phyloP scores from a whole-genome alignment of 2,329 filamentous ascomycete genomes.

The Phialophora expanda region DNA sequence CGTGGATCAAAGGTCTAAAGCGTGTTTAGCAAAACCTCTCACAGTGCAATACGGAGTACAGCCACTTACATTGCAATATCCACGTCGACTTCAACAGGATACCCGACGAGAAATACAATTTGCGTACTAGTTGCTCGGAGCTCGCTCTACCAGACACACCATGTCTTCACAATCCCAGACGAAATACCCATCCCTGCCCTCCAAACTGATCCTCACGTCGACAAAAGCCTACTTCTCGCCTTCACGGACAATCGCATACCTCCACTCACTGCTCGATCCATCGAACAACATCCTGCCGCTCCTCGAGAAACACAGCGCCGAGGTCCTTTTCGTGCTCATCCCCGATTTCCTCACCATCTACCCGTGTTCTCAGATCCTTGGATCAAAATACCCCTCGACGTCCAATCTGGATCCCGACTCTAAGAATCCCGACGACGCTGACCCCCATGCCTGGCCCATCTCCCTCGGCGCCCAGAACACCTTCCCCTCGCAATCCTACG shows the following conservation, averaged over 20 bases:
- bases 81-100: background rate
- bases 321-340: slow-evolving; percentile 75
- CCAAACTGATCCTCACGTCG: slow-evolving; percentile 73
- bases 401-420: slow-evolving; percentile 46
- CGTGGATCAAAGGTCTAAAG: background rate
- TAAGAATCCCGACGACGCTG: slow-evolving; percentile 38
- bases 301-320: slow-evolving; percentile 46
- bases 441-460: slow-evolving; percentile 54
- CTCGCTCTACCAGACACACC: background rate
- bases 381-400: slow-evolving; percentile 30
- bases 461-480: slow-evolving; percentile 77
- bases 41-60: no score
- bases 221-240: slow-evolving; percentile 83
- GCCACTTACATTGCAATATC: background rate
- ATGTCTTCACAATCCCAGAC: slow-evolving; percentile 10
- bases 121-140: no score
- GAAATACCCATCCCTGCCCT: slow-evolving; percentile 49
- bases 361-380: slow-evolving; percentile 50
- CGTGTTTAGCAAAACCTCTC: background rate
- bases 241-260: slow-evolving; percentile 64
- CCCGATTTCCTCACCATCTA: slow-evolving; percentile 75
- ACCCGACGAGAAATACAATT: no score
- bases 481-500: slow-evolving; percentile 67
- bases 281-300: slow-evolving; percentile 51
- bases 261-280: slow-evolving; percentile 56